These are phyloP conservation scores for Schizophyllum amplum DNA, from an alignment of 1,284 basidiomycete genomes.

Conservation along the genomic window DNA sequence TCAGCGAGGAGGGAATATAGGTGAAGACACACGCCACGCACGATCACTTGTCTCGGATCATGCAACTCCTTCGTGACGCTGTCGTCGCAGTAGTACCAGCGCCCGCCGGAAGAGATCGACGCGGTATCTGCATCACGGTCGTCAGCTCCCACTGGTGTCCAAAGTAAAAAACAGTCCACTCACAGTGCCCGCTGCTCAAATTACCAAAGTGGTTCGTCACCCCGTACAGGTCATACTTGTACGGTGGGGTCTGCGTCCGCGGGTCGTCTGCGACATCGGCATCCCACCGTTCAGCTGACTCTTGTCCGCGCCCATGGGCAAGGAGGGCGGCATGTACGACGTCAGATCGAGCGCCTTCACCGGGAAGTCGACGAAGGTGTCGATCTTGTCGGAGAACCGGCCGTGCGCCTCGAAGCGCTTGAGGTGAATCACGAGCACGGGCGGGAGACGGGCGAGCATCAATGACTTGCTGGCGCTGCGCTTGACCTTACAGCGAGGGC, in stretches of 20 bases:
- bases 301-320: slow-evolving; percentile 56
- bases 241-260: slow-evolving; percentile 74
- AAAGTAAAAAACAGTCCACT: slow-evolving; percentile 27
- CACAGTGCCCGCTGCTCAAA: slow-evolving; percentile 88
- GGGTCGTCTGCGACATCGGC: slow-evolving; percentile 57
- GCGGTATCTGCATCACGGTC: slow-evolving; percentile 84
- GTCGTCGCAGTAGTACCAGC: slow-evolving; percentile 89
- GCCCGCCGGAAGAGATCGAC: slow-evolving; percentile 36
- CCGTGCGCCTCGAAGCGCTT: slow-evolving; percentile 94
- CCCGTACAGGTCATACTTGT: slow-evolving; percentile 82
- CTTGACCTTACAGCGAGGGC: slow-evolving; percentile 84
- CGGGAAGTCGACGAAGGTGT: slow-evolving; percentile 88
- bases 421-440: slow-evolving; percentile 90
- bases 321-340: slow-evolving; percentile 79
- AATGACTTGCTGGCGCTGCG: slow-evolving; percentile 80
- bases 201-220: slow-evolving; percentile 95
- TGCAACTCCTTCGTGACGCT: slow-evolving; percentile 59
- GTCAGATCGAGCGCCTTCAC: slow-evolving; percentile 80
- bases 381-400: slow-evolving; percentile 92
- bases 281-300: slow-evolving; percentile 33
- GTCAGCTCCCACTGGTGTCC: no score
- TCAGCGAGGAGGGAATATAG: not conserved
- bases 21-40: no score
- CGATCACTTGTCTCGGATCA: slow-evolving; percentile 77
- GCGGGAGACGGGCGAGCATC: slow-evolving; percentile 88